Base-by-base conservation (phyloP, 371 early-diverging fungal species). In the Circinella minor region DNA sequence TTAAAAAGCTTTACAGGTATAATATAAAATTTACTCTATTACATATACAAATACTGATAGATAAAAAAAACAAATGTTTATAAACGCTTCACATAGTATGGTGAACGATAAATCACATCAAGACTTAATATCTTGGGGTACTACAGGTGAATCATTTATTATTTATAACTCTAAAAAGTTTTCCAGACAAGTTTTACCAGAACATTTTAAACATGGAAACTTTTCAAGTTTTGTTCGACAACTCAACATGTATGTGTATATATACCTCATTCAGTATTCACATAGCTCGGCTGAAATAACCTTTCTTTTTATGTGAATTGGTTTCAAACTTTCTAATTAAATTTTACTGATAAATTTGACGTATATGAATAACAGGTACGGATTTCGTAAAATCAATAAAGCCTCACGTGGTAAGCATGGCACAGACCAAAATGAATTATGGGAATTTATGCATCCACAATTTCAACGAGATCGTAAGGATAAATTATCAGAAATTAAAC, bases 141-240 rank as follows among this genome's bases (percentile, higher is more conserved):
- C 86, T 7, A 85, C 86, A 63, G 94, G 94, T 47, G 78, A 77
- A n/a, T 92, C 94, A 3, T 94, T 94, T 67, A 70, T 93, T 37
- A 86, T 94, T 4, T 71, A 78, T 36, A 76, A 81, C 20, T 89
- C 86, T 65, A 92, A 90, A 64, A 92, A 91, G 8, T 95, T 97
- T 82, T 90, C 95, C 4, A 89, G 90, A 48, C 87, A 87, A 65
- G 92, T 97, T 3, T 81, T 97, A 64, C 94, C 95, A 48, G 88
- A 87, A n/a, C 91, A 89, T 65, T 98, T 97, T 77, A 97, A 97
- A 79, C 97, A 97, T 83, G 91, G 88, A 76, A 97, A 98, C 76
- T 93, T 96, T 69, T 90, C 93, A 27, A 92, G 92, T n/a, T 98
- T 98, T 89, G 96, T 98, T 11, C 85, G 98, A 11, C 98, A 98